A percentile compares a stretch with the other conserved stretches of the same genome.
Conservation (phyloP, 2,329 filamentous ascomycete genomes). For the Cephalotrichum gorgonifer region DNA sequence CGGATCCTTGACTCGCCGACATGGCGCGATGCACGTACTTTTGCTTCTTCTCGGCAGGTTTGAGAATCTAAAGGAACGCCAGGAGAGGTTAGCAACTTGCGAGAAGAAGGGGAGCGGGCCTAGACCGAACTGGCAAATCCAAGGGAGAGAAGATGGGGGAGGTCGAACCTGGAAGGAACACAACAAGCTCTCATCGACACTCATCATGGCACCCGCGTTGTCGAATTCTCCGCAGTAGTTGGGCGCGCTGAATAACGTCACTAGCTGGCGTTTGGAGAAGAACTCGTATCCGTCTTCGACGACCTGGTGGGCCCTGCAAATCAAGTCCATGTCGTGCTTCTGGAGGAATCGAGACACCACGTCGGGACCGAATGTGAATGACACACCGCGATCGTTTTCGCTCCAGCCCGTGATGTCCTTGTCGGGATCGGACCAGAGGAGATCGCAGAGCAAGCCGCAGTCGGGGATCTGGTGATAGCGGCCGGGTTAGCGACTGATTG, state of each 20-base stretch:
- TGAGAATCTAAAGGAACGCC: conserved; percentile 62
- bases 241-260: conserved; percentile 93
- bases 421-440: conserved; percentile 97
- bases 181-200: conserved; percentile 93
- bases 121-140: no score
- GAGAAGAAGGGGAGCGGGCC: neutral
- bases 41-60: conserved; percentile 99
- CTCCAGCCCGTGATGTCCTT: conserved; percentile 99
- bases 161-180: conserved; percentile 87
- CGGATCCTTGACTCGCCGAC: conserved; percentile 35
- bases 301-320: conserved; percentile 96
- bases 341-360: conserved; percentile 95
- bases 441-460: conserved; percentile 92
- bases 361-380: conserved; percentile 95
- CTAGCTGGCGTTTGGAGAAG: conserved; percentile 95
- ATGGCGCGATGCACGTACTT: conserved; percentile 85
- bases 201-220: conserved; percentile 99
- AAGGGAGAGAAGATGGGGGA: neutral
- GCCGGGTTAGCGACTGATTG: neutral
- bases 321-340: conserved; percentile 99
- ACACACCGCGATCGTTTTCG: conserved; percentile 97
- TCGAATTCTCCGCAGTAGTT: conserved; percentile 99
- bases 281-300: conserved; percentile 99
- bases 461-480: conserved; percentile 69
- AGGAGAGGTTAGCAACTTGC: conserved; percentile 2